These are phyloP conservation scores for Phytophthora agathidicida DNA, from an alignment of 352 stramenopile genomes.

Conservation along the genomic window DNA sequence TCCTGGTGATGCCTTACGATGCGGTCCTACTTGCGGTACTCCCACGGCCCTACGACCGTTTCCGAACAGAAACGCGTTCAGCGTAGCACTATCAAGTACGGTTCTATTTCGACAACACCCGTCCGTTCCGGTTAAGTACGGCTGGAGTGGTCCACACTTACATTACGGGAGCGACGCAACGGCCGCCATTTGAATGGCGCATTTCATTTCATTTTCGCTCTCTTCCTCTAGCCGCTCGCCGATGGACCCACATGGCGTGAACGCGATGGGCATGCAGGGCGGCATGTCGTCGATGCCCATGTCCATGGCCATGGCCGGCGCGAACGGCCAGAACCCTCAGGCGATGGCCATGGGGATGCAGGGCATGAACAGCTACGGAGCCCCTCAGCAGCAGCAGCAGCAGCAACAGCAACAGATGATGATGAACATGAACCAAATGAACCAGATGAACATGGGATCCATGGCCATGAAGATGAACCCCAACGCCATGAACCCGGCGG, in stretches of 20 bases:
- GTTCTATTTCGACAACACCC: background rate
- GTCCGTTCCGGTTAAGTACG: background rate
- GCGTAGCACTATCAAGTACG: background rate
- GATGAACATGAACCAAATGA: conserved; percentile 69
- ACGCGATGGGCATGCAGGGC: conserved; percentile 68
- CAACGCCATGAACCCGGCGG: conserved; percentile 47
- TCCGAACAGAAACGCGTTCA: conserved; percentile 25
- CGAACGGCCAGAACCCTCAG: conserved; percentile 35
- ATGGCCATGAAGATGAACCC: conserved; percentile 63
- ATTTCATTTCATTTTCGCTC: conserved; percentile 8
- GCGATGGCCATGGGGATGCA: conserved; percentile 68
- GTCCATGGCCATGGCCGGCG: conserved; percentile 60
- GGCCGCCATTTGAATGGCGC: conserved; percentile 35
- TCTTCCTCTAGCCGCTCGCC: background rate
- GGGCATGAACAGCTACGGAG: conserved; percentile 44
- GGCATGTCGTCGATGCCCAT: conserved; percentile 75
- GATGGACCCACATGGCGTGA: conserved; percentile 74
- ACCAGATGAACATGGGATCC: conserved; percentile 60
- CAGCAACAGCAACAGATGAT: conserved; percentile 64
- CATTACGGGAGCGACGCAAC: no score
- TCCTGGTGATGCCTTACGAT: background rate
- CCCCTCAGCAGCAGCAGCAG: conserved; percentile 43
- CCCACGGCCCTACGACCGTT: conserved; percentile 15
- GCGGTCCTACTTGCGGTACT: conserved; percentile 14
- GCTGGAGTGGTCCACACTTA: no score